Conservation (phyloP, 116 monocot genomes). For the Trichopus zeylanicus region DNA sequence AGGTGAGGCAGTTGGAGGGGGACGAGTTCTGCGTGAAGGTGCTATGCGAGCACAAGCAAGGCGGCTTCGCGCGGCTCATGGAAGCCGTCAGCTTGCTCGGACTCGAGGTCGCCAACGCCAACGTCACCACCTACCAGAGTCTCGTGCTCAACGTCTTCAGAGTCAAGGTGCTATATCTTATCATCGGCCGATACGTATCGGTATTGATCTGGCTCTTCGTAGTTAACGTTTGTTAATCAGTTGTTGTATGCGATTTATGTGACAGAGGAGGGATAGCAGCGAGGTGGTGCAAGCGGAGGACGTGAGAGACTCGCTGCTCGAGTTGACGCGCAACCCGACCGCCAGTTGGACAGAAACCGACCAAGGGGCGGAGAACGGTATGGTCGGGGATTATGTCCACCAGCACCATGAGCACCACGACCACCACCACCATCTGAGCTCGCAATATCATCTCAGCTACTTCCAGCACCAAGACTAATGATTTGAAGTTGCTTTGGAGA, state of each 20-base stretch:
- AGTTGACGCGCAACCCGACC: slow-evolving; percentile 32
- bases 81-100: slow-evolving; percentile 73
- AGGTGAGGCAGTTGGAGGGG: slow-evolving; percentile 60
- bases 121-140: slow-evolving; percentile 53
- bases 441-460: too few species aligned
- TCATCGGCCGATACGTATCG: not conserved
- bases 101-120: slow-evolving; percentile 78
- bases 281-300: slow-evolving; percentile 69
- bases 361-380: not conserved
- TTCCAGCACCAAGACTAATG: too few species aligned
- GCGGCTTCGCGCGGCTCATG: slow-evolving; percentile 75
- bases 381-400: not conserved
- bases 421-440: not conserved
- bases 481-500: too few species aligned
- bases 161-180: slow-evolving; percentile 36
- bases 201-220: not conserved
- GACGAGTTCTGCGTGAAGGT: slow-evolving; percentile 83
- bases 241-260: not conserved
- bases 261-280: slow-evolving; percentile 61
- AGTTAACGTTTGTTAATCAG: not conserved
- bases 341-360: slow-evolving; percentile 17
- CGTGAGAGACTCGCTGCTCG: slow-evolving; percentile 70
- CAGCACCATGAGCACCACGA: slow-evolving; percentile 4
- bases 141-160: slow-evolving; percentile 78
- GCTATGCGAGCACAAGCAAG: slow-evolving; percentile 64